Percentiles rank a stretch among this genome's conserved stretches.
These are phyloP conservation scores for Boletus huronensis DNA, from an alignment of 768 basidiomycete species.

Conservation along the genomic window DNA sequence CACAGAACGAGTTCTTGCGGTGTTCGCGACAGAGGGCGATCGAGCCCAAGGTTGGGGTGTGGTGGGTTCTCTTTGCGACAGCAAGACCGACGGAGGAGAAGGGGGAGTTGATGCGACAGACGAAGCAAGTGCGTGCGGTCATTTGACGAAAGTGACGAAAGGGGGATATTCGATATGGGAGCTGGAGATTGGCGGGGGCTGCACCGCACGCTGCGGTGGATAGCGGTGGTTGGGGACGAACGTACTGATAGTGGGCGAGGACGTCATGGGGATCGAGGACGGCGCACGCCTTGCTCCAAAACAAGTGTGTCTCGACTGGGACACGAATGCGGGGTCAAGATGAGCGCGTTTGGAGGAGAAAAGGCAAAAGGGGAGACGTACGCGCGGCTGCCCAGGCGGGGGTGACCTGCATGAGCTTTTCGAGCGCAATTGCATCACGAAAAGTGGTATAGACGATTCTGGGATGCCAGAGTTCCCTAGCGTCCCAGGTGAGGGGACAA, in stretches of 20 bases:
- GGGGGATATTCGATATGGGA: conserved; percentile 41
- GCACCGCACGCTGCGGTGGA: conserved; percentile 31
- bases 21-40: conserved; percentile 64
- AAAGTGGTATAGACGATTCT: conserved; percentile 59
- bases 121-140: conserved; percentile 49
- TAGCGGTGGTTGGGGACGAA: conserved; percentile 37
- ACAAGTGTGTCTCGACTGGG: conserved; percentile 64
- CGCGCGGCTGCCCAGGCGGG: conserved; percentile 57
- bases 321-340: neutral
- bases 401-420: conserved; percentile 61
- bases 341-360: conserved; percentile 6
- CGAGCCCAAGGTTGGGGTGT: conserved; percentile 41
- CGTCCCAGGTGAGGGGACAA: conserved; percentile 47
- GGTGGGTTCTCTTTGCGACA: conserved; percentile 43
- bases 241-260: conserved; percentile 46
- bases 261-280: conserved; percentile 61
- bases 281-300: conserved; percentile 64
- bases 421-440: conserved; percentile 59
- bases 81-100: conserved; percentile 48
- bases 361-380: conserved; percentile 35
- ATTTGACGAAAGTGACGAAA: conserved; percentile 65
- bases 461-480: conserved; percentile 54
- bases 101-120: conserved; percentile 70
- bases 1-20: conserved; percentile 59
- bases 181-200: conserved; percentile 32